Percentiles rank a stretch among this genome's conserved stretches.
These are phyloP conservation scores for Eucalyptus erythrocorys DNA, from an alignment of 345 rosid genomes.

Conservation along the genomic window DNA sequence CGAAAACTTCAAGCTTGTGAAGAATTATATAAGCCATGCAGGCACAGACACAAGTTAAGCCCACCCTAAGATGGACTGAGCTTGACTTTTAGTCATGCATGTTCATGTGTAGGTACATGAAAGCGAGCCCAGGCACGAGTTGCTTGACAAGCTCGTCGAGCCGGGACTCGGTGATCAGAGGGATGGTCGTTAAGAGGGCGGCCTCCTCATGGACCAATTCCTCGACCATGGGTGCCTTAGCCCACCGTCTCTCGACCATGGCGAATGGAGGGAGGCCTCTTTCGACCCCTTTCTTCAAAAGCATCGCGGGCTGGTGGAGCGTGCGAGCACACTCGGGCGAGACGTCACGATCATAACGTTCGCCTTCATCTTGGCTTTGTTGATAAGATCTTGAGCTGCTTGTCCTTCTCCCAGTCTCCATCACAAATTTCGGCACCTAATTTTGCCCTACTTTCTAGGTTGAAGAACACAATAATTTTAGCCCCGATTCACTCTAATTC, in stretches of 20 bases:
- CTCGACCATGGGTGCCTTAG: slow-evolving; percentile 53
- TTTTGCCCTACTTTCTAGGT: not conserved
- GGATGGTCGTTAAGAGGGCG: accelerated
- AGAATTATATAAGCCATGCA: not conserved
- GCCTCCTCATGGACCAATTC: slow-evolving; percentile 21
- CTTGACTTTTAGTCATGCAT: not conserved
- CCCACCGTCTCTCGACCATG: slow-evolving; percentile 57
- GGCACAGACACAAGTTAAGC: not conserved
- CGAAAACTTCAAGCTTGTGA: not conserved
- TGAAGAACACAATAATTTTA: not conserved
- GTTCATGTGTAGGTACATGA: not conserved
- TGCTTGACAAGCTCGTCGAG: not conserved
- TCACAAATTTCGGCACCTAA: not conserved
- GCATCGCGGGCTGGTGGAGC: slow-evolving; percentile 62
- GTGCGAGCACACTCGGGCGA: slow-evolving; percentile 48
- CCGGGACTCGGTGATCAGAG: not conserved
- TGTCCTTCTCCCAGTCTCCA: not conserved
- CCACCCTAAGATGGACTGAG: not conserved
- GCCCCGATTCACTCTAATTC: not conserved
- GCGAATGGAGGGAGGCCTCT: slow-evolving; percentile 61
- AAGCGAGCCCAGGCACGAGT: not conserved
- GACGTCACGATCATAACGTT: slow-evolving; percentile 44
- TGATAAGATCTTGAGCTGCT: not conserved
- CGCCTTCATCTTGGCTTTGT: not conserved
- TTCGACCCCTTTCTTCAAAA: slow-evolving; percentile 63